phyloP scores from a whole-genome alignment of 371 early-diverging fungal species.

The Mucor plumbeus region DNA sequence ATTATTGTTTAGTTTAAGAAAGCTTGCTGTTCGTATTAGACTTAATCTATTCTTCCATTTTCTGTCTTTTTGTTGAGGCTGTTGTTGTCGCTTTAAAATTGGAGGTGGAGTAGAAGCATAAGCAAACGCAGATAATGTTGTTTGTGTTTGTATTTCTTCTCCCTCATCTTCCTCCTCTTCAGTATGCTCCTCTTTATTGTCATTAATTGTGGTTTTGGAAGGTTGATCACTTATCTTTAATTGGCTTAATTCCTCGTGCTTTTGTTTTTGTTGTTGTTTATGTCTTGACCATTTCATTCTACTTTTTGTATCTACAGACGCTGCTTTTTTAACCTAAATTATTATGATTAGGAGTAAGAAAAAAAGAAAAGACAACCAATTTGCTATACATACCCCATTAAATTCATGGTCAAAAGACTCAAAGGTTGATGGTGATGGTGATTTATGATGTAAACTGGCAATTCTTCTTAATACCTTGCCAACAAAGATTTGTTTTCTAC shows the following conservation, averaged over 20 bases:
- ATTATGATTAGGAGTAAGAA: background rate
- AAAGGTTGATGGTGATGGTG: background rate
- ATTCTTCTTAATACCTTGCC: conserved; percentile 23
- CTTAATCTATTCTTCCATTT: conserved; percentile 25
- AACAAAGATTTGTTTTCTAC: conserved; percentile 18
- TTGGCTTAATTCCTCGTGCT: conserved; percentile 15
- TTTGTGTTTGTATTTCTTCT: background rate
- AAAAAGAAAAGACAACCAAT: background rate
- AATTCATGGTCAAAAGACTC: background rate
- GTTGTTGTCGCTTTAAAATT: background rate
- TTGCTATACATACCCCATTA: conserved; percentile 1
- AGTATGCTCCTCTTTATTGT: background rate
- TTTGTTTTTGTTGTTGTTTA: background rate
- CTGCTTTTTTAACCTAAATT: conserved; percentile 18
- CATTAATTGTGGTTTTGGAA: background rate
- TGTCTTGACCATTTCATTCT: conserved; percentile 6
- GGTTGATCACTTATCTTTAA: conserved; percentile 16
- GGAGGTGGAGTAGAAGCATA: conserved; percentile 34
- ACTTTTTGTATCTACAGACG: conserved; percentile 9
- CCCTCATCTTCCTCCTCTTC: background rate
- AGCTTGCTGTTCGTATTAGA: conserved; percentile 13
- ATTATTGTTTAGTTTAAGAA: conserved; percentile 15
- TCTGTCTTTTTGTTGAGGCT: background rate
- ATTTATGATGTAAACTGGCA: conserved; percentile 26
- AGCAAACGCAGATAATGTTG: conserved; percentile 28